A percentile compares a stretch with the other conserved stretches of the same genome.
Evolutionary conservation across 139 green algal genomes (phyloP).

Genomic region (Picochlorum costavermella): DNA sequence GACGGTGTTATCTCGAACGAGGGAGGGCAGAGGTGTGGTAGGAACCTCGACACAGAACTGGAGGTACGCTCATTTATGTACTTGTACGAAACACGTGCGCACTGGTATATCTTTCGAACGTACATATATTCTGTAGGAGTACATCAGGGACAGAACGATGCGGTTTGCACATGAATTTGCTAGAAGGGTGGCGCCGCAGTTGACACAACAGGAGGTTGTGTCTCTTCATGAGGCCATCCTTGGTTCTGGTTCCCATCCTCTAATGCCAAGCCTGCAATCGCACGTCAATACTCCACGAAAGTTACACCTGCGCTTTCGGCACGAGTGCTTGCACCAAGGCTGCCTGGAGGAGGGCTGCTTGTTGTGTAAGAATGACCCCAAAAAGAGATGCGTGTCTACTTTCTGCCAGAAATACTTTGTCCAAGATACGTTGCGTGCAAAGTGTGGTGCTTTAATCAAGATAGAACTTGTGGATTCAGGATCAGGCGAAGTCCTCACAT

Average conservation of each 20-base stretch:
- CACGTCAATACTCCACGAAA: not conserved
- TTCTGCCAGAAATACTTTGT: slow-evolving; percentile 75
- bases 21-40: no score
- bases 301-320: not conserved
- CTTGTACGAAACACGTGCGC: no score
- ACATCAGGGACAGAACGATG: slow-evolving; percentile 42
- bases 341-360: slow-evolving; percentile 76
- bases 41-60: no score
- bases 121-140: slow-evolving; percentile 42
- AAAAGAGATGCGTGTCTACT: slow-evolving; percentile 69
- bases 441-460: no score
- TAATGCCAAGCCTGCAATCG: no score
- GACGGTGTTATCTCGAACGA: no score
- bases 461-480: no score
- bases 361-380: slow-evolving; percentile 81
- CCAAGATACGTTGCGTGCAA: slow-evolving; percentile 60
- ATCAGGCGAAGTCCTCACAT: no score
- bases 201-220: slow-evolving; percentile 40
- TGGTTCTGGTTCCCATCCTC: no score
- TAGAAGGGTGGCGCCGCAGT: slow-evolving; percentile 24
- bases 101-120: no score
- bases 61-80: no score
- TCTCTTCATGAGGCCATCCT: slow-evolving; percentile 12
- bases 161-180: slow-evolving; percentile 50
- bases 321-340: slow-evolving; percentile 53